phyloP scores from a whole-genome alignment of 371 early-diverging fungal species.

The Lichtheimia ramosa region DNA sequence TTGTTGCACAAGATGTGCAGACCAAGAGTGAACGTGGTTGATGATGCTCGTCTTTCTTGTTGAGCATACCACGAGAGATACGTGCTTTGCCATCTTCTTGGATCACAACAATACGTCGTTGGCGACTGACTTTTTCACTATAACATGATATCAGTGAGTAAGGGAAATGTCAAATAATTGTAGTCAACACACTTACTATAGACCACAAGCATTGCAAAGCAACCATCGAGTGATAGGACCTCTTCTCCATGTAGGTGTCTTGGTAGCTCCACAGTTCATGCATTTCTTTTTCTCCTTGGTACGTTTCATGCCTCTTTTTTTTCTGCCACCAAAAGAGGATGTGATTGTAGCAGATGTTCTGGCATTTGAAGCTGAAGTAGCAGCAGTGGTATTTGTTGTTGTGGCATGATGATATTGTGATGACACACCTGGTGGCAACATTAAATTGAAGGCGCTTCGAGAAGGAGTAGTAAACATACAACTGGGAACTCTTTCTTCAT shows the following conservation, averaged over 20 bases:
- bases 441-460: too few relatives aligned
- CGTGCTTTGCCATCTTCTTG: constrained; percentile 16
- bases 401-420: too few relatives aligned
- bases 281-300: constrained; percentile 50
- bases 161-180: background rate
- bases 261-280: constrained; percentile 83
- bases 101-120: constrained; percentile 8
- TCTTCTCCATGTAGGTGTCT: constrained; percentile 95
- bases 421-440: too few relatives aligned
- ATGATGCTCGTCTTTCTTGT: background rate
- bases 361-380: too few relatives aligned
- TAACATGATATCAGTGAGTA: too few relatives aligned
- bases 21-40: background rate
- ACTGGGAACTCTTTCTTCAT: too few relatives aligned
- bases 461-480: too few relatives aligned
- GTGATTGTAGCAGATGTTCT: too few relatives aligned
- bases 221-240: constrained; percentile 65
- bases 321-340: too few relatives aligned
- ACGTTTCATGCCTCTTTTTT: background rate
- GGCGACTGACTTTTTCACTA: constrained; percentile 18
- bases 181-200: constrained; percentile 70
- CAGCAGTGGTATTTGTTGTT: too few relatives aligned
- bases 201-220: constrained; percentile 96
- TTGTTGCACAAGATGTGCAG: background rate
- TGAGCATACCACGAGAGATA: constrained; percentile 7